A percentile compares a stretch with the other conserved stretches of the same genome.
These are phyloP conservation scores for Pyrus hybrid DNA, from an alignment of 331 rosid species.

Conservation along the genomic window DNA sequence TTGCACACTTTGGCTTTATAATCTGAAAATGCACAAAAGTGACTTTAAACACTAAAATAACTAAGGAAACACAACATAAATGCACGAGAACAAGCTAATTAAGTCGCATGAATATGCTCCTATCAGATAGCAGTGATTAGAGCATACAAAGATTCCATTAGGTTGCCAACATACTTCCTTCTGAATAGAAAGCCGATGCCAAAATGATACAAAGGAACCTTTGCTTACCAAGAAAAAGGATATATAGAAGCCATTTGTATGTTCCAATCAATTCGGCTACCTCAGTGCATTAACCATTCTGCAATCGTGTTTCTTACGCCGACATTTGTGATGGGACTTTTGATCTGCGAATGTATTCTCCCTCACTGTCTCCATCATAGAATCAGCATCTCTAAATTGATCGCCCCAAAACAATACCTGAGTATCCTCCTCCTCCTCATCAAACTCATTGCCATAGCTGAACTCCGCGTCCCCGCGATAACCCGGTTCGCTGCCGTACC, in stretches of 20 bases:
- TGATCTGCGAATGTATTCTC: constrained; percentile 79
- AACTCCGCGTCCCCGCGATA: constrained; percentile 95
- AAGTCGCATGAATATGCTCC: too few species aligned
- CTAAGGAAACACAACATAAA: too few species aligned
- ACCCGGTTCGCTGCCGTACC: constrained; percentile 97
- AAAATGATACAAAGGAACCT: not conserved
- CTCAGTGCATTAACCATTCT: constrained; percentile 67
- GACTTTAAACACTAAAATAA: too few species aligned
- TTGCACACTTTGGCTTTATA: too few species aligned
- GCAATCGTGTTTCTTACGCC: constrained; percentile 87
- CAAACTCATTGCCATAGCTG: constrained; percentile 90
- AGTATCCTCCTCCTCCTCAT: constrained; percentile 87
- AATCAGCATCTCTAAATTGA: constrained; percentile 48
- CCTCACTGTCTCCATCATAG: constrained; percentile 80
- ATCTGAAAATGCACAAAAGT: too few species aligned
- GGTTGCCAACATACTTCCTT: too few species aligned
- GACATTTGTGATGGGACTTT: constrained; percentile 82
- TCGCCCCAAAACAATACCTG: constrained; percentile 76
- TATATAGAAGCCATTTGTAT: not conserved
- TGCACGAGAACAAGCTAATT: too few species aligned
- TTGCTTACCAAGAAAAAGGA: not conserved
- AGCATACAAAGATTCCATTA: too few species aligned
- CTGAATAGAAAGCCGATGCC: not conserved
- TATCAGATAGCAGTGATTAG: too few species aligned
- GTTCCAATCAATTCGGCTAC: constrained; percentile 9